phyloP scores from a whole-genome alignment of 805 yeast species.

The Kodamaea restingae region DNA sequence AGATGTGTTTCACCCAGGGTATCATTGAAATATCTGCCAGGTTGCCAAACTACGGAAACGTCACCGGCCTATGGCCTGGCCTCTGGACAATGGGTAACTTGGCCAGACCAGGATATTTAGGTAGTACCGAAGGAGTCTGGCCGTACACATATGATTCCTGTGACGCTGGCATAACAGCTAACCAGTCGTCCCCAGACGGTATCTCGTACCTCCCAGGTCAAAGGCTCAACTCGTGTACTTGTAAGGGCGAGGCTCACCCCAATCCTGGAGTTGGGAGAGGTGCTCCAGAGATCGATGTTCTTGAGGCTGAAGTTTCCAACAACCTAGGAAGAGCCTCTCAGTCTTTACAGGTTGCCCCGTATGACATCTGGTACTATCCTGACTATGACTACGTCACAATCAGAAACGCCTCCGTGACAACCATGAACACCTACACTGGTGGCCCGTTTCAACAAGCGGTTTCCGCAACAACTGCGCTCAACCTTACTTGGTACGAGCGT shows the following conservation, averaged over 20 bases:
- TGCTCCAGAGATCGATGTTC: conserved; percentile 30
- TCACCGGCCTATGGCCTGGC: conserved; percentile 38
- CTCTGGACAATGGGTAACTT: conserved; percentile 38
- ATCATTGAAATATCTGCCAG: conserved; percentile 26
- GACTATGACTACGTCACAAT: conserved; percentile 34
- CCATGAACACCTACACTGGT: conserved; percentile 37
- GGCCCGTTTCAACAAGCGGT: conserved; percentile 39
- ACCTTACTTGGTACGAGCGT: conserved; percentile 33
- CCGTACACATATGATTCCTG: conserved; percentile 37
- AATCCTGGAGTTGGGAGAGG: conserved; percentile 36
- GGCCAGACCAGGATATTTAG: conserved; percentile 35
- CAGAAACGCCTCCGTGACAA: conserved; percentile 23
- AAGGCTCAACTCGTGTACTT: conserved; percentile 28
- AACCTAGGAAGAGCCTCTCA: conserved; percentile 27
- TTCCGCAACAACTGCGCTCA: conserved; percentile 32
- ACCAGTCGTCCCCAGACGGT: conserved; percentile 38
- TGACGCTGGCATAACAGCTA: conserved; percentile 36
- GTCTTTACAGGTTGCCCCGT: conserved; percentile 42
- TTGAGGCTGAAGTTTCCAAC: conserved; percentile 19
- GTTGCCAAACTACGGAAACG: conserved; percentile 30
- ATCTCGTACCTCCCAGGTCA: conserved; percentile 39
- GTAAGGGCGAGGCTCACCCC: conserved; percentile 36
- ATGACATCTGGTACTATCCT: conserved; percentile 42
- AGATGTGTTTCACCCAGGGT: conserved; percentile 34
- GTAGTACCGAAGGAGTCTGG: conserved; percentile 37